These are phyloP conservation scores for Ogataea populi-albae DNA, from an alignment of 805 yeast species.

Conservation along the genomic window DNA sequence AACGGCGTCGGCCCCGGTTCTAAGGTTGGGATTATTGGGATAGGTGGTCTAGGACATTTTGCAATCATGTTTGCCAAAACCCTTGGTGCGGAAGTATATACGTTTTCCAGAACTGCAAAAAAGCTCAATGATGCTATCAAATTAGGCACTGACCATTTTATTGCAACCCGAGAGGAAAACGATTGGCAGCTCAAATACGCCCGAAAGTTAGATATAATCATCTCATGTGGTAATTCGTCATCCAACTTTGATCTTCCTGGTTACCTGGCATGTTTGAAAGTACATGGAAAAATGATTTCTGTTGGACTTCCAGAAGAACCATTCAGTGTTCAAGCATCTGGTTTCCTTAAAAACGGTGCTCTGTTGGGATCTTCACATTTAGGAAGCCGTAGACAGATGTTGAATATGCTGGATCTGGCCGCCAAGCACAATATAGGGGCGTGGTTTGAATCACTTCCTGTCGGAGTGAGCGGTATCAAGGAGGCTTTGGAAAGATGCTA, in stretches of 20 bases:
- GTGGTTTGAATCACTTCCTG: constrained; percentile 60
- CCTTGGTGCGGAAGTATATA: constrained; percentile 59
- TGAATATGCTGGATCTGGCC: constrained; percentile 64
- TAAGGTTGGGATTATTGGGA: constrained; percentile 58
- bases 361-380: constrained; percentile 56
- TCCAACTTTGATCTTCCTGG: constrained; percentile 46
- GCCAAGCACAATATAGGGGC: constrained; percentile 55
- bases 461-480: constrained; percentile 50
- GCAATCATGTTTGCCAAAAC: constrained; percentile 60
- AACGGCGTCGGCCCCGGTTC: constrained; percentile 33
- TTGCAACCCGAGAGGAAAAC: constrained; percentile 44
- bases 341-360: constrained; percentile 43
- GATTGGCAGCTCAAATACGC: constrained; percentile 33
- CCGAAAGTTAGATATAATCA: constrained; percentile 46
- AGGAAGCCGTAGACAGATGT: constrained; percentile 63
- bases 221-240: constrained; percentile 52
- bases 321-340: constrained; percentile 40
- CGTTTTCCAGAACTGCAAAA: constrained; percentile 48
- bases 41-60: constrained; percentile 69
- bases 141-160: constrained; percentile 54
- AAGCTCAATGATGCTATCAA: constrained; percentile 52
- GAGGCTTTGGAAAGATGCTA: constrained; percentile 55
- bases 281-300: constrained; percentile 56
- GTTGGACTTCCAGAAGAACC: constrained; percentile 65
- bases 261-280: constrained; percentile 50